Evolutionary conservation across 495 filamentous ascomycete species (phyloP).

Genomic region (Aeminium ludgeri): DNA sequence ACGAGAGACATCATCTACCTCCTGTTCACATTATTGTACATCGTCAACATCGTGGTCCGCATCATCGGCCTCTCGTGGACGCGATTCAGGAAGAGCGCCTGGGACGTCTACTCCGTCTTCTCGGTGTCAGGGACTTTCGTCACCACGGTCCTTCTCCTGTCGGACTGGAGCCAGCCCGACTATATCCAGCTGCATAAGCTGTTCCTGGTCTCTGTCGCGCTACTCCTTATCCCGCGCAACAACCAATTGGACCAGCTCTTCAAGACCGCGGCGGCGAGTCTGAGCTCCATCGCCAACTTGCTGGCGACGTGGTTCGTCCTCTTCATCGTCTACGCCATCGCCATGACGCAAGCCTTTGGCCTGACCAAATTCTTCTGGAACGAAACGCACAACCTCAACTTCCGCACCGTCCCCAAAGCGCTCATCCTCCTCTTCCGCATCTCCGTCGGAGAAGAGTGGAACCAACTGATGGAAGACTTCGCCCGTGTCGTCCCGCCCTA

Average conservation of each 20-base stretch:
- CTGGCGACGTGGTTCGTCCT: constrained; percentile 94
- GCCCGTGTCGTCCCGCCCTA: constrained; percentile 57
- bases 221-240: constrained; percentile 89
- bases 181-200: constrained; percentile 77
- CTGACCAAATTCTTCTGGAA: constrained; percentile 68
- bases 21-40: constrained; percentile 68
- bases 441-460: constrained; percentile 92
- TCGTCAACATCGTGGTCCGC: constrained; percentile 68
- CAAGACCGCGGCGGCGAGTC: constrained; percentile 94
- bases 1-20: constrained; percentile 66
- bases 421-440: constrained; percentile 85
- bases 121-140: constrained; percentile 71
- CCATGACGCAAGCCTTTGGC: constrained; percentile 89
- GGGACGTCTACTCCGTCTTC: constrained; percentile 81
- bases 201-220: constrained; percentile 76
- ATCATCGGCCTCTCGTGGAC: constrained; percentile 83
- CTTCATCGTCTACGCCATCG: constrained; percentile 91
- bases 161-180: constrained; percentile 34
- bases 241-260: constrained; percentile 97
- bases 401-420: constrained; percentile 81
- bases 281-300: constrained; percentile 79
- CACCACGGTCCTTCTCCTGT: constrained; percentile 53
- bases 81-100: constrained; percentile 80
- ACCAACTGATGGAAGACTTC: constrained; percentile 90
- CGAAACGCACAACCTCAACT: constrained; percentile 73